Evolutionary conservation across 805 yeast species (phyloP), one percentile per base, ranked within the genome.

Genomic region (Yamadazyma endophytica): DNA sequence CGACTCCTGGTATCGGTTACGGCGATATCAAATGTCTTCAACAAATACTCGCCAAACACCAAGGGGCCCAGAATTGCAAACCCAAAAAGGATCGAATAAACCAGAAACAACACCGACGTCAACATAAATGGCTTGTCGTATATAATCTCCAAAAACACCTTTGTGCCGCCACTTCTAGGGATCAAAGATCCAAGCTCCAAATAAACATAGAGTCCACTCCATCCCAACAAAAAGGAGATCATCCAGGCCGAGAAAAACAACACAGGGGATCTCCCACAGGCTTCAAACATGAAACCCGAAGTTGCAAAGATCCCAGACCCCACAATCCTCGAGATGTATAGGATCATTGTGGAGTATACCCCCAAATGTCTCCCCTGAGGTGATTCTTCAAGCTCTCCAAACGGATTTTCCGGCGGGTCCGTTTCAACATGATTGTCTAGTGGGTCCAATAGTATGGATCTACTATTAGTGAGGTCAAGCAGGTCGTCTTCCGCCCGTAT

Each of bases 321-420:
- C 9, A 83, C 61, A 24, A 83, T 82, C 37, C 89, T 60, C 11
- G 85, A 75, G 5, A 83, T 67, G 44, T 80, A 78, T 36, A 81
- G 35, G 9, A 79, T 68, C 24, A 78, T 66, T 0, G 85, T 79
- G 5, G 87, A 77, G 43, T 71, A 79, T 2, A 80, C 52, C 0
- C 90, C 90, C 38, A 83, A 52, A 53, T 82, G 87, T 22, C 90
- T 61, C 1, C 90, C 90, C 43, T 80, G 87, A 1, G 89, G 89
- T 2, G 72, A 55, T 14, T 74, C 79, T 42, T 73, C 78, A 13
- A 58, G 49, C 21, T 55, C 58, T 21, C 51, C 60, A 42, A 33
- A 26, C 7, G 26, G 19, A 15, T 29, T n/a, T n/a, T 19, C 21
- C 21, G n/a, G n/a, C n/a, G n/a, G n/a, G n/a, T n/a, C n/a, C n/a